Evolutionary conservation across 2,329 filamentous ascomycete species (phyloP).

Genomic region (Huntiella bhutanensis): DNA sequence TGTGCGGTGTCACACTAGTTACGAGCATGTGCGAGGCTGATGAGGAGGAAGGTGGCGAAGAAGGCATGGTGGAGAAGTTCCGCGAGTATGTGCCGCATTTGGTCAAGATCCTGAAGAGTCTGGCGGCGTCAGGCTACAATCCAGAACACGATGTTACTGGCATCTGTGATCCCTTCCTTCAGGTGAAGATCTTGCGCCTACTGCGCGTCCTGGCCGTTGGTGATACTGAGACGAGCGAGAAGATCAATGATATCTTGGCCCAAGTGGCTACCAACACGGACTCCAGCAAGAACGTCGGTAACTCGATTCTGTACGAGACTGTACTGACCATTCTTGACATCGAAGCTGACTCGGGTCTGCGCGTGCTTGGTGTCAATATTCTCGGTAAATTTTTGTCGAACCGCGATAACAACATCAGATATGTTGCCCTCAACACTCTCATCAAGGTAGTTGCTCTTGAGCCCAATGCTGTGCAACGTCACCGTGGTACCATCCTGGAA

Average conservation of each 20-base stretch:
- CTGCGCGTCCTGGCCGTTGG: slow-evolving; percentile 73
- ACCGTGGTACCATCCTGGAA: slow-evolving; percentile 93
- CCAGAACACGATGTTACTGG: slow-evolving; percentile 97
- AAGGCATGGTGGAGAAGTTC: slow-evolving; percentile 80
- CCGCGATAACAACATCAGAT: slow-evolving; percentile 97
- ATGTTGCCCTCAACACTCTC: slow-evolving; percentile 89
- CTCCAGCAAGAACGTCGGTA: slow-evolving; percentile 94
- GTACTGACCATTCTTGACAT: slow-evolving; percentile 96
- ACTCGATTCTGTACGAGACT: slow-evolving; percentile 93
- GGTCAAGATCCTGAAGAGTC: slow-evolving; percentile 75
- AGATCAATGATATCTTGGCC: slow-evolving; percentile 95
- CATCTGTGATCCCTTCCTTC: slow-evolving; percentile 91
- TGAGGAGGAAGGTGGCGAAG: slow-evolving; percentile 77
- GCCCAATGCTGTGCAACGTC: slow-evolving; percentile 89
- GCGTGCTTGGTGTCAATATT: slow-evolving; percentile 93
- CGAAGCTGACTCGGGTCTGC: slow-evolving; percentile 83
- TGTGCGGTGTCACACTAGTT: slow-evolving; percentile 81
- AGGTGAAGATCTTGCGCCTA: slow-evolving; percentile 84
- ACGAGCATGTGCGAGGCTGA: slow-evolving; percentile 89
- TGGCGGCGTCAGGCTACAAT: slow-evolving; percentile 89
- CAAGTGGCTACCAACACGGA: slow-evolving; percentile 98
- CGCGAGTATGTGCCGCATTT: slow-evolving; percentile 66
- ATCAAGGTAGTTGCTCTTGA: slow-evolving; percentile 98
- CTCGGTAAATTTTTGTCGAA: slow-evolving; percentile 97
- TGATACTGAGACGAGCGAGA: slow-evolving; percentile 73